phyloP scores from a whole-genome alignment of 2,329 filamentous ascomycete species.

The Diaporthe vaccinii region DNA sequence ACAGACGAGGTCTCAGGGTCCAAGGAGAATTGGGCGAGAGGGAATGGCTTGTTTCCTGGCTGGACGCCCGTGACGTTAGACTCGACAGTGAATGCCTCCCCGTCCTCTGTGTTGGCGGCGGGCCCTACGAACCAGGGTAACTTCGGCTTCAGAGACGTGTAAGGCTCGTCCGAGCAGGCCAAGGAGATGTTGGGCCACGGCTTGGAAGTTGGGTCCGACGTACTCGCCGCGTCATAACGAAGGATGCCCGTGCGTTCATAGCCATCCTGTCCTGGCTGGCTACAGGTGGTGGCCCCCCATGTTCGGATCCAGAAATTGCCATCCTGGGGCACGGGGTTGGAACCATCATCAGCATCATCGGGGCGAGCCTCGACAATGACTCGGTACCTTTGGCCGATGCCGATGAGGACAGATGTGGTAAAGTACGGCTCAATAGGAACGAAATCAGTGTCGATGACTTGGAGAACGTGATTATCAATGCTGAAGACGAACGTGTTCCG shows the following conservation, averaged over 20 bases:
- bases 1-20: conserved; percentile 46
- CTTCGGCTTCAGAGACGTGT: conserved; percentile 47
- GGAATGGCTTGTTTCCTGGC: background rate
- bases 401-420: conserved; percentile 61
- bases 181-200: conserved; percentile 42
- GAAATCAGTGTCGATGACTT: conserved; percentile 62
- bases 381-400: conserved; percentile 58
- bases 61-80: conserved; percentile 12
- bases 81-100: conserved; percentile 1
- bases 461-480: conserved; percentile 54
- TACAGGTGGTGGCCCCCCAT: conserved; percentile 17
- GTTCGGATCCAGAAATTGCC: conserved; percentile 47
- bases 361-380: conserved; percentile 45
- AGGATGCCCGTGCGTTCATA: conserved; percentile 47
- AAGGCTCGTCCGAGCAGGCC: conserved; percentile 48
- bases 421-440: conserved; percentile 62
- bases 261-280: background rate
- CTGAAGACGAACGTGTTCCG: conserved; percentile 51
- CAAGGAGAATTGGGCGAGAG: conserved; percentile 43
- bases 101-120: conserved; percentile 33
- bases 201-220: conserved; percentile 38
- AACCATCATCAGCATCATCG: conserved; percentile 12
- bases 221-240: conserved; percentile 43
- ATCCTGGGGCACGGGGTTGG: conserved; percentile 41
- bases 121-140: conserved; percentile 43